phyloP scores from a whole-genome alignment of 2,329 filamentous ascomycete genomes.

The Proliferodiscus dingleyae region DNA sequence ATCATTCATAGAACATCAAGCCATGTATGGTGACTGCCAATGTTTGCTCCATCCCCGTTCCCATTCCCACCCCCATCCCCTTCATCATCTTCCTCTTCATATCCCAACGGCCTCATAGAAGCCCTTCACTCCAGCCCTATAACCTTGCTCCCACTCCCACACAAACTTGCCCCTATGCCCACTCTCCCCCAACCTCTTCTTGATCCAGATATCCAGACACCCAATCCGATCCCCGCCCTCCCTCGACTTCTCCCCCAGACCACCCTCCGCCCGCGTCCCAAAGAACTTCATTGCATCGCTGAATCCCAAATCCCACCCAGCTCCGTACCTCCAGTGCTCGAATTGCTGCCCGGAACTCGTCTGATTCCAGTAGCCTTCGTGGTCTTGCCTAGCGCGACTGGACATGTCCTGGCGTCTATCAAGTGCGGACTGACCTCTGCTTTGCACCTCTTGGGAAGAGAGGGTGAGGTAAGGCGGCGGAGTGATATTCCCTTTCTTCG shows the following conservation, averaged over 20 bases:
- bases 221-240: slow-evolving; percentile 48
- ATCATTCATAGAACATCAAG: too few species aligned
- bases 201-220: slow-evolving; percentile 51
- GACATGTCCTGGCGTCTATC: slow-evolving; percentile 34
- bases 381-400: slow-evolving; percentile 36
- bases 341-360: slow-evolving; percentile 40
- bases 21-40: too few species aligned
- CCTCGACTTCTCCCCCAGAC: too few species aligned
- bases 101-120: slow-evolving; percentile 29
- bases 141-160: slow-evolving; percentile 39
- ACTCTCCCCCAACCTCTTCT: slow-evolving; percentile 49
- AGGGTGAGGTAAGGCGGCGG: slow-evolving; percentile 37
- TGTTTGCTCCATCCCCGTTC: not conserved
- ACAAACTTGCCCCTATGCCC: slow-evolving; percentile 39
- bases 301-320: slow-evolving; percentile 53
- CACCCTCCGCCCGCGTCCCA: slow-evolving; percentile 33
- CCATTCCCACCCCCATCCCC: not conserved
- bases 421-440: slow-evolving; percentile 36
- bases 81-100: too few species aligned
- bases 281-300: slow-evolving; percentile 51
- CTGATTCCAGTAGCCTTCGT: slow-evolving; percentile 46
- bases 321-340: slow-evolving; percentile 49
- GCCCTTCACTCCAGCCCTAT: slow-evolving; percentile 32
- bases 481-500: slow-evolving; percentile 39
- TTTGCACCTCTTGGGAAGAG: slow-evolving; percentile 33